Conservation (phyloP, 208 protist species). For the Trypanosoma melophagium region DNA sequence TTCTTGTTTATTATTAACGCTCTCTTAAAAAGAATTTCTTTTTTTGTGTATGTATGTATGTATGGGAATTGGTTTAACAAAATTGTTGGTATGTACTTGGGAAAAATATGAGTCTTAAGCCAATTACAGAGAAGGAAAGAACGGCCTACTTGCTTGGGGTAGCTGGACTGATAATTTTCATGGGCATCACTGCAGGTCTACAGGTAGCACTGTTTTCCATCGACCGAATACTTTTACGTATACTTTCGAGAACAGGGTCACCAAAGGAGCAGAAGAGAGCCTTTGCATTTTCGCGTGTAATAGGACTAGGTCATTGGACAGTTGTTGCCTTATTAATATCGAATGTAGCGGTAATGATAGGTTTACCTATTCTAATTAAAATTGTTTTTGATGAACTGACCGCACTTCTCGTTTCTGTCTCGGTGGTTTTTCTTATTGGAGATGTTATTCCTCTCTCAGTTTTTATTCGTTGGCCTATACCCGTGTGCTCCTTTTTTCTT, state of each 20-base stretch:
- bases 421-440: conserved; percentile 83
- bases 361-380: conserved; percentile 82
- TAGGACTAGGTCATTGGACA: conserved; percentile 68
- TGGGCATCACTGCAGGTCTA: conserved; percentile 57
- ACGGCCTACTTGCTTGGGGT: conserved; percentile 33
- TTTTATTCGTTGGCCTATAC: conserved; percentile 82
- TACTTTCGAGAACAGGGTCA: conserved; percentile 53
- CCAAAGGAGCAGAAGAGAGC: conserved; percentile 39
- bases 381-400: conserved; percentile 56
- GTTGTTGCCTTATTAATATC: conserved; percentile 82
- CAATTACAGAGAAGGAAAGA: conserved; percentile 29
- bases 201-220: conserved; percentile 76
- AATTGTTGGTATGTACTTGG: too few relatives aligned
- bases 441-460: conserved; percentile 92
- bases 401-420: conserved; percentile 82
- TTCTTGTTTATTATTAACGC: conserved; percentile 3
- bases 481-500: conserved; percentile 57
- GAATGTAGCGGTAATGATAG: conserved; percentile 77
- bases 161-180: conserved; percentile 37
- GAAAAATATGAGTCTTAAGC: conserved; percentile 1
- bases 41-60: neutral
- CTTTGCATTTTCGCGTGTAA: conserved; percentile 37
- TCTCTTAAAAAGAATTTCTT: neutral
- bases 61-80: neutral
- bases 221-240: conserved; percentile 58